Evolutionary conservation across 2,329 filamentous ascomycete species (phyloP).

Genomic region (Zasmidium cellare): DNA sequence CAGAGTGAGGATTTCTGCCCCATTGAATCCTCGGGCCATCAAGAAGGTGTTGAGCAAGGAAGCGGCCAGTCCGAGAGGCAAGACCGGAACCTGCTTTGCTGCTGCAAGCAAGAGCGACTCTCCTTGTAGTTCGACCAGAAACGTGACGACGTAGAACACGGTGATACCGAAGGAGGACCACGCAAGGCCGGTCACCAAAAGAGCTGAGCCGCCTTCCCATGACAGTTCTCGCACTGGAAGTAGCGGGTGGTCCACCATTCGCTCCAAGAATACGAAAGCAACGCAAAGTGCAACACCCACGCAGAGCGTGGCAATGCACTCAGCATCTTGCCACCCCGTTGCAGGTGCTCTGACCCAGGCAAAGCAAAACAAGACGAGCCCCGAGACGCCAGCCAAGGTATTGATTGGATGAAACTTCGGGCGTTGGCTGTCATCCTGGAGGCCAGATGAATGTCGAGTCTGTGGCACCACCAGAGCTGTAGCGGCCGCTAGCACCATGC

Average conservation of each 20-base stretch:
- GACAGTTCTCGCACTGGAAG: neutral
- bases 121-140: neutral
- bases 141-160: neutral
- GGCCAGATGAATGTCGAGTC: neutral
- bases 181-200: neutral
- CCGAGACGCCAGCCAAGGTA: neutral
- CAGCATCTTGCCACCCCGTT: neutral
- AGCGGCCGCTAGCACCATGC: neutral
- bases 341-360: neutral
- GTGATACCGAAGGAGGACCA: neutral
- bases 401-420: neutral
- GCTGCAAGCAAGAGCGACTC: neutral
- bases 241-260: neutral
- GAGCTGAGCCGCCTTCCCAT: neutral
- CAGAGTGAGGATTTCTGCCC: neutral
- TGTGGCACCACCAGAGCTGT: neutral
- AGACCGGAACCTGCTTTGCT: neutral
- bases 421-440: neutral
- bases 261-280: neutral
- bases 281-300: neutral
- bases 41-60: neutral
- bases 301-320: neutral
- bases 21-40: neutral
- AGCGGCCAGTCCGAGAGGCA: neutral
- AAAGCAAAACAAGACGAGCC: neutral